Evolutionary conservation across 2,329 filamentous ascomycete genomes (phyloP), one percentile per base, ranked within the genome.

Genomic region (Alternaria viburni): DNA sequence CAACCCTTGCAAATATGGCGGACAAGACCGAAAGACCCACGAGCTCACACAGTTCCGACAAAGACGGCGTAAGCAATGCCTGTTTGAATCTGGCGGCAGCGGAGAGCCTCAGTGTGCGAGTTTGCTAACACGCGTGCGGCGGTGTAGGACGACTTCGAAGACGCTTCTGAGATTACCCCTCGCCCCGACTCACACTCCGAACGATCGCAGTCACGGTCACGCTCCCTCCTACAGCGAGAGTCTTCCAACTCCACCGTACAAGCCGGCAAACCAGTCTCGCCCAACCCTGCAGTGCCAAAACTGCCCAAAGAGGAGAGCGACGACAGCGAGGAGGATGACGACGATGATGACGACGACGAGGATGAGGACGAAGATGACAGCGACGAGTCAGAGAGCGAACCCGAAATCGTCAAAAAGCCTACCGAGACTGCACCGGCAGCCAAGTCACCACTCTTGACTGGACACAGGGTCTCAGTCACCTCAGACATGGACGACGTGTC

Each of bases 71-170:
- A 60, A 70, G 74, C 67, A 44, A 25, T n/a, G 7, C 41, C 10
- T 28, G 11, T 15, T n/a, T 25, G 25, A 5, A 21, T 9, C 19
- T 6, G 28, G 10, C 23, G 11, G 25, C 46, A 46, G 26, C 19
- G n/a, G 3, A 41, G n/a, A 21, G 17, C 11, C 4, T 54, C n/a
- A 10, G 8, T n/a, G 51, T 57, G 32, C 23, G 57, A 46, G 50
- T 46, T 45, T 54, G 61, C 70, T 74, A 55, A 73, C 56, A 25
- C 12, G 23, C 19, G 43, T 54, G 57, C 59, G 61, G 63, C 46
- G 57, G 56, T 56, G 55, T 77, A 93, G 90, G 90, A 94, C 73
- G 87, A 87, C 15, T 97, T 96, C 75, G 93, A 97, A 82, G 93
- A 97, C 84, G 93, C 88, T 70, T 83, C 88, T 71, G 91, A 92